A percentile compares a stretch with the other conserved stretches of the same genome.
These are phyloP conservation scores for Lomentospora prolificans DNA, from an alignment of 2,329 filamentous ascomycete species.

Conservation along the genomic window DNA sequence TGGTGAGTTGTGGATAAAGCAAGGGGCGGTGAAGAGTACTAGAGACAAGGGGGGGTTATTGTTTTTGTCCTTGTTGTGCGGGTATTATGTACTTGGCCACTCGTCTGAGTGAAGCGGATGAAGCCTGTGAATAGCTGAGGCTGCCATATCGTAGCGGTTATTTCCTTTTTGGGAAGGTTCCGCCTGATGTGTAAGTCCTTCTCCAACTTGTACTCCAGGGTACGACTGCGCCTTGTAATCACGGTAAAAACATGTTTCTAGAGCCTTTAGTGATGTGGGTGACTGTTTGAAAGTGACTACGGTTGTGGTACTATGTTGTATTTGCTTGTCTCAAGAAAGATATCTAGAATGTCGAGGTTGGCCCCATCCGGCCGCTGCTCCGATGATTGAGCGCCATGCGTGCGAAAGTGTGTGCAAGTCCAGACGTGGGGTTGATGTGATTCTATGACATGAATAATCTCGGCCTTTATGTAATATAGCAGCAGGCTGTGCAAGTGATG, in stretches of 20 bases:
- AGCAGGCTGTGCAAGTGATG: too few species aligned
- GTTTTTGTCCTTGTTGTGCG: not conserved
- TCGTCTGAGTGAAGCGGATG: not conserved
- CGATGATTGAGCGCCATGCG: not conserved
- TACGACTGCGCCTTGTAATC: not conserved
- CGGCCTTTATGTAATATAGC: not conserved
- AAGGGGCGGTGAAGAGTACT: not conserved
- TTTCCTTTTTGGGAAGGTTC: conserved; percentile 1
- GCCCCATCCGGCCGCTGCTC: not conserved
- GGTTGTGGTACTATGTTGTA: not conserved
- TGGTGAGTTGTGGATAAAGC: not conserved
- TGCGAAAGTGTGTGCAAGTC: not conserved
- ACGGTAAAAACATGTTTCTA: not conserved
- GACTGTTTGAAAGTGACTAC: not conserved
- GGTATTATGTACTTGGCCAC: not conserved
- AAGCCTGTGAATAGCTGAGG: not conserved
- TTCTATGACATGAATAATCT: not conserved
- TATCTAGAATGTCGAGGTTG: not conserved
- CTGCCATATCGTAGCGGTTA: not conserved
- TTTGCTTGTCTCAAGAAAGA: not conserved
- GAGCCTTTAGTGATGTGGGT: not conserved
- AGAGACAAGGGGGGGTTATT: not conserved
- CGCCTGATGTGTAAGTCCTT: not conserved
- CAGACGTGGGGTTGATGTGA: not conserved
- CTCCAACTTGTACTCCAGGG: not conserved